Evolutionary conservation across 2,329 filamentous ascomycete species (phyloP), one percentile per base, ranked within the genome.

Genomic region (Fusarium paranaense): DNA sequence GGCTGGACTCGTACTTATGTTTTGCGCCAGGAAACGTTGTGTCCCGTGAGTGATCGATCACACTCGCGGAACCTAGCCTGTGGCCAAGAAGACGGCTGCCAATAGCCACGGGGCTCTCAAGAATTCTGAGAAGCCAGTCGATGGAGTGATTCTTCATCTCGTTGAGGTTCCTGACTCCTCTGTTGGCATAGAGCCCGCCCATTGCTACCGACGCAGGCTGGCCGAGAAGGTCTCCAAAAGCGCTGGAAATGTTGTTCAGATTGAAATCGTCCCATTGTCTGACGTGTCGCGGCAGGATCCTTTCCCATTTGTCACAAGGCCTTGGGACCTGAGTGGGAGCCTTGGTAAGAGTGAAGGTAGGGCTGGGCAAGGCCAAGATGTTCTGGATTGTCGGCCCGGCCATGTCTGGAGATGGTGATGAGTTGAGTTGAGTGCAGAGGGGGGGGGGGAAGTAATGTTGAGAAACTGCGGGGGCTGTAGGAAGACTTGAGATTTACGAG

Each of bases 211-310:
- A 35, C 20, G 32, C 30, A 14, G 52, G 18, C 30, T 35, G n/a
- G 3, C 10, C 5, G n/a, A 56, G 32, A 16, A 56, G 2, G 18
- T 35, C 52, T 6, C 52, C 52, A 20, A 20, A 33, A 3, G 30
- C 52, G 11, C 14, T 10, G 30, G 13, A 16, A 9, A 56, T 32
- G 11, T 5, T 56, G 13, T 16, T 35, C 18, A 56, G 6, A 6
- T 35, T 56, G 6, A 56, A 56, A 6, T 35, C 52, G n/a, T 22
- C 52, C 52, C 52, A 56, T 16, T n/a, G 22, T 27, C 45, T 50
- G 45, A 50, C 20, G 13, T 45, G 40, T 3, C 40, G 8, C 3
- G 13, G 13, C 16, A 7, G 20, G 13, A 45, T 11, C 40, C 10
- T 13, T 42, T 42, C n/a, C 38, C 38, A 42, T 20, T 42, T 42